Base-by-base conservation (phyloP, 1,284 basidiomycete genomes). In the Puccinia coronata region DNA sequence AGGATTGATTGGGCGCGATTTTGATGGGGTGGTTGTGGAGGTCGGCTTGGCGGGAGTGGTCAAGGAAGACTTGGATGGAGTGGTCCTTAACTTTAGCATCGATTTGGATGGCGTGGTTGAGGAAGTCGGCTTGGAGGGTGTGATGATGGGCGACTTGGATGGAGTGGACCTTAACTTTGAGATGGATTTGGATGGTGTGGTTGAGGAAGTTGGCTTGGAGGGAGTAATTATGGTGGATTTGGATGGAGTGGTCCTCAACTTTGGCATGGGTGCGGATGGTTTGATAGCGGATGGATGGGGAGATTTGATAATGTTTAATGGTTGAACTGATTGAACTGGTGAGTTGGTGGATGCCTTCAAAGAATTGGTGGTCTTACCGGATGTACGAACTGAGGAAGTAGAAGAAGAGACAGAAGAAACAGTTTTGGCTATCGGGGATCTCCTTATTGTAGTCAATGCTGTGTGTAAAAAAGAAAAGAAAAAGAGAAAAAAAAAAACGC, bases 21-120 rank as follows among this genome's bases (percentile, higher is more conserved):
- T 70, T 41, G 67, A 70, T 49, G 67, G 67, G n/a, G n/a, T n/a
- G n/a, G n/a, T n/a, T n/a, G 41, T 70, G 16, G 67, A 31, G 28
- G 39, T 70, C 39, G 34, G 51, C 34, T 36, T 72, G 11, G 70
- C 53, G 16, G 70, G 70, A 55, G 70, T 55, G 43, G 49, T 28
- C 67, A 49, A 23, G 18, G 70, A 25, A 12, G 70, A 39, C 51
- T 53, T 47, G 65, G 36, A 67, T n/a, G 65, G 8, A 31, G 61
- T 65, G 5, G 61, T 18, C 11, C n/a, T n/a, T n/a, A n/a, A n/a
- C n/a, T n/a, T n/a, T n/a, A 70, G 8, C 23, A 31, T 3, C 23
- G 61, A 34, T 31, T 65, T 65, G 4, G 61, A 65, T 65, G 61
- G n/a, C 9, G 61, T 65, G 61, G 34, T 31, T 36, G 18, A 39